These are phyloP conservation scores for Entoloma clypeatum DNA, from an alignment of 1,284 basidiomycete species.

Conservation along the genomic window DNA sequence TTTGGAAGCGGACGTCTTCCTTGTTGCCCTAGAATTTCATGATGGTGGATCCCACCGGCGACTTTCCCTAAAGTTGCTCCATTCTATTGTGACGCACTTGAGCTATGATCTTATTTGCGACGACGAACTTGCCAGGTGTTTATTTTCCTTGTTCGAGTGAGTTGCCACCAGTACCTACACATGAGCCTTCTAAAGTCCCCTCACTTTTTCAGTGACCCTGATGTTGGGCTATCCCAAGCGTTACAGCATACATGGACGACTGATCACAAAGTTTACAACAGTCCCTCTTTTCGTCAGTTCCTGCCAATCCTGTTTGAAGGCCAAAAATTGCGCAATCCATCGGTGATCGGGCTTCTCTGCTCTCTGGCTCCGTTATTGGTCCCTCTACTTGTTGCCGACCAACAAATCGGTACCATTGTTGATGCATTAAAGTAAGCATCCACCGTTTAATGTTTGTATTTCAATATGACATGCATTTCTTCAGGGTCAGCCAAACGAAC, in stretches of 20 bases:
- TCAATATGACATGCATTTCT: not conserved
- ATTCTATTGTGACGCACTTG: slow-evolving; percentile 10
- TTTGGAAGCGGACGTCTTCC: slow-evolving; percentile 12
- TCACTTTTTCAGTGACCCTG: slow-evolving; percentile 12
- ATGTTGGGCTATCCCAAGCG: slow-evolving; percentile 10
- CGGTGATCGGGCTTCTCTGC: slow-evolving; percentile 11
- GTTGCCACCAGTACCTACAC: not conserved
- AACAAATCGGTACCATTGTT: slow-evolving; percentile 10
- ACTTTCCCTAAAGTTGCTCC: slow-evolving; percentile 13
- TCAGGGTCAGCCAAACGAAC: slow-evolving; percentile 7
- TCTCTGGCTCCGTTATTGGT: slow-evolving; percentile 13
- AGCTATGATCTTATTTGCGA: slow-evolving; percentile 12
- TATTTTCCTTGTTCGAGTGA: slow-evolving; percentile 17
- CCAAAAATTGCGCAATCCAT: slow-evolving; percentile 9
- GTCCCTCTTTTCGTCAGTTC: slow-evolving; percentile 7
- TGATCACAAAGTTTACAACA: slow-evolving; percentile 8
- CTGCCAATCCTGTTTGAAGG: slow-evolving; percentile 12
- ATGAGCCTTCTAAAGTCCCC: not conserved
- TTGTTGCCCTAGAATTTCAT: slow-evolving; percentile 10
- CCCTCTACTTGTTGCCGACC: slow-evolving; percentile 8
- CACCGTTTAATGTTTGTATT: not conserved
- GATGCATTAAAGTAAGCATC: slow-evolving; percentile 10
- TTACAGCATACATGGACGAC: slow-evolving; percentile 10
- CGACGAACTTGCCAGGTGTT: slow-evolving; percentile 5
- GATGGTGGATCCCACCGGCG: slow-evolving; percentile 3